Evolutionary conservation across 208 protist genomes (phyloP).

Genomic region (Vickermania spadyakhi): DNA sequence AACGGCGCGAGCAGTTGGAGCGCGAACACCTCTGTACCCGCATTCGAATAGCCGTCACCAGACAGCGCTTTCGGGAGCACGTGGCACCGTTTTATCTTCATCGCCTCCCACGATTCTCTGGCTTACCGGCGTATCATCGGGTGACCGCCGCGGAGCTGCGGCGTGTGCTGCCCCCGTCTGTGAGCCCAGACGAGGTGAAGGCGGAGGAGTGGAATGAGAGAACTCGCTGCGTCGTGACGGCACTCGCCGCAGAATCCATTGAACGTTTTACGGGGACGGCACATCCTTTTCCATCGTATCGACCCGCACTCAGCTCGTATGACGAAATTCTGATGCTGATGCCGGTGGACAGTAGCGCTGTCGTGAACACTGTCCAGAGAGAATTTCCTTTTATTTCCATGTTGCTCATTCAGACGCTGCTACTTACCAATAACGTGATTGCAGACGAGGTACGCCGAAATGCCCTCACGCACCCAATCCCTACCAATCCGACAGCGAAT

Average conservation of each 20-base stretch:
- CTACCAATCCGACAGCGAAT: too few relatives aligned
- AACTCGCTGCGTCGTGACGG: constrained; percentile 45
- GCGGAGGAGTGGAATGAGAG: constrained; percentile 35
- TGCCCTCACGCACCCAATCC: neutral
- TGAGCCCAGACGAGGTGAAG: constrained; percentile 20
- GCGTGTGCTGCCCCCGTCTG: neutral
- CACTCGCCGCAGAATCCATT: constrained; percentile 39
- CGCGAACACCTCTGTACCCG: constrained; percentile 31
- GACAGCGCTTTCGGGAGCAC: constrained; percentile 34
- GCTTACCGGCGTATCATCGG: constrained; percentile 37
- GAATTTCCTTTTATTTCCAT: constrained; percentile 50
- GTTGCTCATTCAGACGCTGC: constrained; percentile 34
- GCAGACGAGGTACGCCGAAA: constrained; percentile 13
- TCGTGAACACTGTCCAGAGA: constrained; percentile 20
- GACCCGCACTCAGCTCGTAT: constrained; percentile 15
- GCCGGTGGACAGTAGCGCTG: constrained; percentile 34
- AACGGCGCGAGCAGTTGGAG: constrained; percentile 5
- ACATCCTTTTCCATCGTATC: neutral
- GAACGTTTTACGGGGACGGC: constrained; percentile 23
- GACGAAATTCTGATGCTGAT: constrained; percentile 59
- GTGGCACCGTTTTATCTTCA: constrained; percentile 56
- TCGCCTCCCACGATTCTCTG: constrained; percentile 53
- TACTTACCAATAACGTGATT: constrained; percentile 47
- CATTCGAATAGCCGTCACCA: constrained; percentile 29
- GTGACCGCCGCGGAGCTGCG: constrained; percentile 28